A percentile compares a stretch with the other conserved stretches of the same genome.
Evolutionary conservation across 441 rosid genomes (phyloP).

Genomic region (California macrophylla): DNA sequence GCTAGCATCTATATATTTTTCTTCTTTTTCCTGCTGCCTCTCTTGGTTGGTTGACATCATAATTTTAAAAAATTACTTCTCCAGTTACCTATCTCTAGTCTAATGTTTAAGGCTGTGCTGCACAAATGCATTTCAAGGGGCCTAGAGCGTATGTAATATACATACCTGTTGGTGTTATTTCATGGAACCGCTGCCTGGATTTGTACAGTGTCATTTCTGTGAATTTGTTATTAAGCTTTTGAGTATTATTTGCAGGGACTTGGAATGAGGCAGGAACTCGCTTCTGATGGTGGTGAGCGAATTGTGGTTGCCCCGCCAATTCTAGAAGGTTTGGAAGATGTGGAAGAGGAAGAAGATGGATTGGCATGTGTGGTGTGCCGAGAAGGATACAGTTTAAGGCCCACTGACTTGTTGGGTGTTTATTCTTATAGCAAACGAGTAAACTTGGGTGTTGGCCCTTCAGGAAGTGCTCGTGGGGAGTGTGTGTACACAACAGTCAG

Average conservation of each 20-base stretch:
- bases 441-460: slow-evolving; percentile 83
- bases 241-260: slow-evolving; percentile 46
- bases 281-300: slow-evolving; percentile 92
- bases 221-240: background rate
- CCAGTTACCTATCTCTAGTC: background rate
- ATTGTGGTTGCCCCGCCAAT: slow-evolving; percentile 73
- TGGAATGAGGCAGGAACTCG: slow-evolving; percentile 80
- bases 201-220: background rate
- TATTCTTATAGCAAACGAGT: slow-evolving; percentile 94
- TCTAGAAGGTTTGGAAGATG: slow-evolving; percentile 96
- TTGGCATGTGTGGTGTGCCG: slow-evolving; percentile 98
- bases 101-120: background rate
- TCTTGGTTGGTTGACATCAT: background rate
- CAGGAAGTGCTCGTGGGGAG: slow-evolving; percentile 96
- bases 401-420: slow-evolving; percentile 85
- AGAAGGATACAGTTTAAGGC: slow-evolving; percentile 98
- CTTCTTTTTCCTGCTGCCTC: too few species aligned
- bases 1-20: background rate
- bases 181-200: background rate
- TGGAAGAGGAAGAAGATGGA: slow-evolving; percentile 97
- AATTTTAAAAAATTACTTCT: background rate
- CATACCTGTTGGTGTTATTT: background rate
- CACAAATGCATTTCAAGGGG: background rate
- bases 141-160: background rate
- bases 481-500: slow-evolving; percentile 98